Evolutionary conservation across 1,284 basidiomycete species (phyloP).

Genomic region (Apiotrichum siamense): DNA sequence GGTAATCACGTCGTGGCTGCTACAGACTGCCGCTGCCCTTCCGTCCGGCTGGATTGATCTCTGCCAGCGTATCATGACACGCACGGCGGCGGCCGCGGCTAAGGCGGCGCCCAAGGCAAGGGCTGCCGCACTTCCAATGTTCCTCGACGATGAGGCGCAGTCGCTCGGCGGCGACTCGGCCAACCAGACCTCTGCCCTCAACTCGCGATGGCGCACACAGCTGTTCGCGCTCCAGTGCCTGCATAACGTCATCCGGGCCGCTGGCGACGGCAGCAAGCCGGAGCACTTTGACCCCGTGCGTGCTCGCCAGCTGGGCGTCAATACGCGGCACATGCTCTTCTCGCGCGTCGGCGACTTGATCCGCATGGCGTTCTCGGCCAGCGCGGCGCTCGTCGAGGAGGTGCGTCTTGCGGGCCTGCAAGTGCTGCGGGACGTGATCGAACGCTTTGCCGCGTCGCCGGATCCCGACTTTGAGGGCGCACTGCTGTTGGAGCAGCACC

Average conservation of each 20-base stretch:
- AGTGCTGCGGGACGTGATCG: conserved; percentile 85
- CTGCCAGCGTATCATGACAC: conserved; percentile 88
- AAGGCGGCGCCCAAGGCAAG: conserved; percentile 1
- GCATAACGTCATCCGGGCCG: conserved; percentile 77
- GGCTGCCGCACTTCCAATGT: conserved; percentile 13
- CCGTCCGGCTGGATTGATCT: conserved; percentile 97
- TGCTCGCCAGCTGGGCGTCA: conserved; percentile 48
- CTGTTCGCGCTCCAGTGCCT: conserved; percentile 89
- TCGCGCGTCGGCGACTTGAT: conserved; percentile 65
- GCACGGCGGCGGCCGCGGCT: conserved; percentile 49
- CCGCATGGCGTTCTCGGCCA: conserved; percentile 95
- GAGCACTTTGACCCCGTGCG: conserved; percentile 75
- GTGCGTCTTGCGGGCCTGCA: conserved; percentile 89
- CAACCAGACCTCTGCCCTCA: conserved; percentile 51
- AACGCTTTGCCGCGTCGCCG: conserved; percentile 78
- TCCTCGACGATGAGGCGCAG: conserved; percentile 87
- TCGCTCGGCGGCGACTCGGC: conserved; percentile 57
- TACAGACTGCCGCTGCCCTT: conserved; percentile 85
- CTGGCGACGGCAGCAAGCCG: conserved; percentile 62
- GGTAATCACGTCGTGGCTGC: conserved; percentile 91
- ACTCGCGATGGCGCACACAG: conserved; percentile 93
- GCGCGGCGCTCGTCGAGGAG: conserved; percentile 89
- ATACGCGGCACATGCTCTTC: conserved; percentile 38
- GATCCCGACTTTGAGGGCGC: conserved; percentile 91
- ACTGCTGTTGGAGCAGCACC: conserved; percentile 91